Conservation (phyloP, 164 flowering plant genomes). For the Taxillus chinensis region DNA sequence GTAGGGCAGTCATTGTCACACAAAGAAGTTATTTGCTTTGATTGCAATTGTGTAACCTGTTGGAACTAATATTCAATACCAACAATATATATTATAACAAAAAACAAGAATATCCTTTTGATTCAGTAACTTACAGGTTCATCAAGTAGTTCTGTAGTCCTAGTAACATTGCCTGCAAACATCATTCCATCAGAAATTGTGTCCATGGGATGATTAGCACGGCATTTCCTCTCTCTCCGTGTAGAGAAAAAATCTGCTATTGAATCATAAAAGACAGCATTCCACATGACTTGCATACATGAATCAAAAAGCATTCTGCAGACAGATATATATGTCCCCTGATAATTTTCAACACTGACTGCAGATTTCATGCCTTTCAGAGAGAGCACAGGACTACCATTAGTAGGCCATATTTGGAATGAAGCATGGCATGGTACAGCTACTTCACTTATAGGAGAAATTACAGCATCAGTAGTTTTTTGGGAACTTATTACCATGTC, state of each 20-base stretch:
- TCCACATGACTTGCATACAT: slow-evolving; percentile 79
- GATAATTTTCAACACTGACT: slow-evolving; percentile 47
- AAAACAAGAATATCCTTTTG: too few species aligned
- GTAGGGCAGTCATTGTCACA: slow-evolving; percentile 45
- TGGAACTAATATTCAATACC: background rate
- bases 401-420: slow-evolving; percentile 6
- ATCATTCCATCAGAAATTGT: slow-evolving; percentile 1
- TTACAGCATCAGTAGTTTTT: slow-evolving; percentile 16
- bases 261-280: slow-evolving; percentile 69
- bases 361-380: slow-evolving; percentile 28
- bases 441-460: slow-evolving; percentile 8
- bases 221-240: slow-evolving; percentile 66
- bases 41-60: slow-evolving; percentile 25
- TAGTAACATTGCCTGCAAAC: slow-evolving; percentile 1
- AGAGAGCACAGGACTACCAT: slow-evolving; percentile 9
- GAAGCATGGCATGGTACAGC: slow-evolving; percentile 10
- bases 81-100: background rate
- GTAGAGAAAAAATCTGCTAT: slow-evolving; percentile 38
- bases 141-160: slow-evolving; percentile 10
- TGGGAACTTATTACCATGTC: slow-evolving; percentile 19
- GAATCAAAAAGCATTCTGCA: slow-evolving; percentile 38
- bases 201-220: slow-evolving; percentile 28
- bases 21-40: slow-evolving; percentile 16
- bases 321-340: slow-evolving; percentile 23
- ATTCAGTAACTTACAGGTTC: slow-evolving; percentile 21